Percentiles rank a stretch among this genome's conserved stretches.
These are phyloP conservation scores for Themeda triandra DNA, from an alignment of 176 grass and related monocot genomes.

Conservation along the genomic window DNA sequence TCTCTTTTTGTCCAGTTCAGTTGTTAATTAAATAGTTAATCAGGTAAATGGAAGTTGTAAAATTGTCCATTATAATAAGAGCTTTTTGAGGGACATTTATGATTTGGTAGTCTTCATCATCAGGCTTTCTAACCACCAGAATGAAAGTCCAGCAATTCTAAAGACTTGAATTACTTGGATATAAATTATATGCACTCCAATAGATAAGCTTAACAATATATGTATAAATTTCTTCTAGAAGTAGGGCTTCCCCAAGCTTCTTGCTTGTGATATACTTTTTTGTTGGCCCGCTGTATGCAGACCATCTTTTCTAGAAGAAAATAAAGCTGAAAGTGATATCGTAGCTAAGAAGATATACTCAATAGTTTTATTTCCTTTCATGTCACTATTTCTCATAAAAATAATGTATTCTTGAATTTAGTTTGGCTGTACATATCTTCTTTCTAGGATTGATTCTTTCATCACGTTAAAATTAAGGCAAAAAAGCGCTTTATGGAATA, in stretches of 20 bases:
- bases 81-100: neutral
- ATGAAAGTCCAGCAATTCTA: neutral
- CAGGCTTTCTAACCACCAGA: slow-evolving; percentile 8
- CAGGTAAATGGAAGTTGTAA: neutral
- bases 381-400: neutral
- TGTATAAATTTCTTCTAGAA: neutral
- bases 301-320: slow-evolving; percentile 26
- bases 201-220: neutral
- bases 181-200: neutral
- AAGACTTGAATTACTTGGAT: neutral
- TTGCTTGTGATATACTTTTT: neutral
- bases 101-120: neutral
- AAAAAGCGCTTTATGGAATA: neutral
- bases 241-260: neutral
- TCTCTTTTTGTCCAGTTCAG: neutral
- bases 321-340: slow-evolving; percentile 27
- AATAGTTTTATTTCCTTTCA: neutral
- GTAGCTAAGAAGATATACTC: neutral
- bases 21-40: neutral
- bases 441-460: neutral
- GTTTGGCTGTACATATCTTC: neutral
- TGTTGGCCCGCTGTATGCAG: neutral
- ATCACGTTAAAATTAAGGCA: neutral
- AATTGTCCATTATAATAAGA: neutral
- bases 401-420: neutral